These are phyloP conservation scores for Cordyceps pruinosa DNA, from an alignment of 2,329 filamentous ascomycete genomes.

Conservation along the genomic window DNA sequence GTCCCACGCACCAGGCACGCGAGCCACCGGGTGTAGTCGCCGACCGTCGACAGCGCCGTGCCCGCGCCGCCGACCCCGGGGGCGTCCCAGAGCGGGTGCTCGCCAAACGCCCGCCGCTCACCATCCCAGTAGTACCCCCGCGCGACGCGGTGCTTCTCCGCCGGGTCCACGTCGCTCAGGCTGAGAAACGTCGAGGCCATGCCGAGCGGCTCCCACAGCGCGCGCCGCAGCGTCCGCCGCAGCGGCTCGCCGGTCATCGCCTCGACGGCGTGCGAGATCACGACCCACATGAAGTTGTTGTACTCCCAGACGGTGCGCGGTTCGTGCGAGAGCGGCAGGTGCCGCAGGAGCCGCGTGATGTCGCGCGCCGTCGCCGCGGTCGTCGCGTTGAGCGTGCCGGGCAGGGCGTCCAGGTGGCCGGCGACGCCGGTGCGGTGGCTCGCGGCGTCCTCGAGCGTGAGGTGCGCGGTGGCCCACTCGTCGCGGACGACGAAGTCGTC, in stretches of 20 bases:
- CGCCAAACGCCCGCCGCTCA: slow-evolving; percentile 16
- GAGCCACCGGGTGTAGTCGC: slow-evolving; percentile 47
- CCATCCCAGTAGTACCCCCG: slow-evolving; percentile 36
- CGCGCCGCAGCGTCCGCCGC: slow-evolving; percentile 32
- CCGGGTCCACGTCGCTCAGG: slow-evolving; percentile 20
- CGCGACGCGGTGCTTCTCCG: slow-evolving; percentile 28
- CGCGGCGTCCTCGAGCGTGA: slow-evolving; percentile 49
- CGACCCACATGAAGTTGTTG: slow-evolving; percentile 44
- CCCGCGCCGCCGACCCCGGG: slow-evolving; percentile 34
- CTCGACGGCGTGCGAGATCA: slow-evolving; percentile 39
- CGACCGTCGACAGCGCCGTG: slow-evolving; percentile 37
- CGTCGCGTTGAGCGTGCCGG: slow-evolving; percentile 23
- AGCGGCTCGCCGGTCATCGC: slow-evolving; percentile 32
- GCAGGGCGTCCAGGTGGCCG: slow-evolving; percentile 27
- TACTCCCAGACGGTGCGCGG: slow-evolving; percentile 41
- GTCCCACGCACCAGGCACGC: slow-evolving; percentile 35
- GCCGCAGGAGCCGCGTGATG: slow-evolving; percentile 35
- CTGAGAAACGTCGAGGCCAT: slow-evolving; percentile 39
- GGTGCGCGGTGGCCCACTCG: slow-evolving; percentile 37
- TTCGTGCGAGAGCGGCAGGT: slow-evolving; percentile 37
- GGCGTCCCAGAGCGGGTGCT: slow-evolving; percentile 22
- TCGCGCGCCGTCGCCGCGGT: slow-evolving; percentile 26
- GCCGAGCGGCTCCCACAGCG: slow-evolving; percentile 39
- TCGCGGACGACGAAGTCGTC: slow-evolving; percentile 47
- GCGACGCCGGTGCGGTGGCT: slow-evolving; percentile 46